These are phyloP conservation scores for Chlamydomonas urium DNA, from an alignment of 139 green algal genomes.

Conservation along the genomic window DNA sequence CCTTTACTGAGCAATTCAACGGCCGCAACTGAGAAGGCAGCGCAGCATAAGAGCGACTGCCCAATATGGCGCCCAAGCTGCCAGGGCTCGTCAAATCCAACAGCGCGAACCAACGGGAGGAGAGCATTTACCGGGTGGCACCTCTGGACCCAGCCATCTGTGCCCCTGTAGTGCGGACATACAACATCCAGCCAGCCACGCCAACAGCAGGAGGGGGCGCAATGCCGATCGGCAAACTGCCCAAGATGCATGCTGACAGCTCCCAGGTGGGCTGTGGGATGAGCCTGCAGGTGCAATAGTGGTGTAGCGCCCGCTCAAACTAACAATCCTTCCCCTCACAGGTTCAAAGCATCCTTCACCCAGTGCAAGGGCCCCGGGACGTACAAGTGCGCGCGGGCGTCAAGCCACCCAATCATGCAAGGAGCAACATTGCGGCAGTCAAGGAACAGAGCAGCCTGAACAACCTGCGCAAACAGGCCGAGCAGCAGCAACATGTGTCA, in stretches of 20 bases:
- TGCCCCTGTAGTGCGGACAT: constrained; percentile 11
- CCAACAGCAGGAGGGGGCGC: neutral
- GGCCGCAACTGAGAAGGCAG: no score
- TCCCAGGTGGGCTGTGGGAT: constrained; percentile 31
- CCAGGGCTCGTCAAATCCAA: no score
- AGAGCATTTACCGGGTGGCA: no score
- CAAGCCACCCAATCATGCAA: constrained; percentile 50
- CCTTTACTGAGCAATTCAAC: no score
- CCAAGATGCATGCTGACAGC: constrained; percentile 48
- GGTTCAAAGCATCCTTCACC: constrained; percentile 52
- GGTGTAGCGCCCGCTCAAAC: no score
- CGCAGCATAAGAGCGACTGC: no score
- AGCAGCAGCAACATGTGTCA: neutral
- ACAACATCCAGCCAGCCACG: constrained; percentile 5
- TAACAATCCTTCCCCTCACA: no score
- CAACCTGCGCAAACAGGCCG: constrained; percentile 33
- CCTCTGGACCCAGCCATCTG: no score
- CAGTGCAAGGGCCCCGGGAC: constrained; percentile 48
- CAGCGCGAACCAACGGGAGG: no score
- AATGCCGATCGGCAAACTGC: neutral
- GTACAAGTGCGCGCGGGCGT: constrained; percentile 44
- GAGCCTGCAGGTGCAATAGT: neutral
- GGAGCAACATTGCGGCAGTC: constrained; percentile 47
- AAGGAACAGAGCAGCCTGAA: constrained; percentile 52
- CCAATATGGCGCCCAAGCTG: no score